These are phyloP conservation scores for Wallacemonas sp. DNA, from an alignment of 208 protist species.

Conservation along the genomic window DNA sequence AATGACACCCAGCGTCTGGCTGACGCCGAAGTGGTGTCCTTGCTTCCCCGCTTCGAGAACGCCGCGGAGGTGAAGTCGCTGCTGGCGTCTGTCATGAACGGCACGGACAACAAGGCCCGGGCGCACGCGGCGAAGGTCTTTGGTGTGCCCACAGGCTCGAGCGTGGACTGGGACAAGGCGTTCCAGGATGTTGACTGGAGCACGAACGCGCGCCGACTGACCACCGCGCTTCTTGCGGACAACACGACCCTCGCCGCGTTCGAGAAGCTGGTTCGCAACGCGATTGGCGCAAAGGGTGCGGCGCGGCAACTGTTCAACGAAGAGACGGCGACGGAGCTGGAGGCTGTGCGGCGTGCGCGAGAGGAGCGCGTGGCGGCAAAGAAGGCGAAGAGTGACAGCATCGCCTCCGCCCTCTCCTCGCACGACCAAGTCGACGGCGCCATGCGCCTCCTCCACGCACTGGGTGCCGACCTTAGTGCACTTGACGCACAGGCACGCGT, in stretches of 20 bases:
- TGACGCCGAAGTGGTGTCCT: slow-evolving; percentile 39
- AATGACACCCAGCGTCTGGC: slow-evolving; percentile 41
- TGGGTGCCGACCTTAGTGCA: slow-evolving; percentile 44
- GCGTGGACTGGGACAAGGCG: slow-evolving; percentile 57
- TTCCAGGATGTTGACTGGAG: slow-evolving; percentile 69
- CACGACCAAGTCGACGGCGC: slow-evolving; percentile 53
- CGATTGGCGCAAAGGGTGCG: slow-evolving; percentile 51
- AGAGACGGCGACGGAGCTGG: slow-evolving; percentile 51
- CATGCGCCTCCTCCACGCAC: slow-evolving; percentile 43
- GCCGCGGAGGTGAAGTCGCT: slow-evolving; percentile 71
- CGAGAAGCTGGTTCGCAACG: slow-evolving; percentile 55
- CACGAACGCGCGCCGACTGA: slow-evolving; percentile 53
- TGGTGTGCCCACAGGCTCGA: slow-evolving; percentile 11
- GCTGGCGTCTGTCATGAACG: slow-evolving; percentile 52
- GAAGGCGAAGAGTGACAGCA: slow-evolving; percentile 20
- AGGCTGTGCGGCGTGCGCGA: slow-evolving; percentile 40
- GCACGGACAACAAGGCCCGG: slow-evolving; percentile 37
- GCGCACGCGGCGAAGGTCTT: slow-evolving; percentile 49
- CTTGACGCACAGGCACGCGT: slow-evolving; percentile 37
- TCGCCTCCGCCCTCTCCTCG: slow-evolving; percentile 56
- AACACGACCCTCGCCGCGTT: slow-evolving; percentile 36
- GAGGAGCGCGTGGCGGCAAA: slow-evolving; percentile 28
- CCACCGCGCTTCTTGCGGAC: slow-evolving; percentile 47
- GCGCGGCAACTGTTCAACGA: slow-evolving; percentile 45
- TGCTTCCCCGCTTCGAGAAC: slow-evolving; percentile 62